These are phyloP conservation scores for Diaporthe vaccinii DNA, from an alignment of 2,329 filamentous ascomycete genomes.

Conservation along the genomic window DNA sequence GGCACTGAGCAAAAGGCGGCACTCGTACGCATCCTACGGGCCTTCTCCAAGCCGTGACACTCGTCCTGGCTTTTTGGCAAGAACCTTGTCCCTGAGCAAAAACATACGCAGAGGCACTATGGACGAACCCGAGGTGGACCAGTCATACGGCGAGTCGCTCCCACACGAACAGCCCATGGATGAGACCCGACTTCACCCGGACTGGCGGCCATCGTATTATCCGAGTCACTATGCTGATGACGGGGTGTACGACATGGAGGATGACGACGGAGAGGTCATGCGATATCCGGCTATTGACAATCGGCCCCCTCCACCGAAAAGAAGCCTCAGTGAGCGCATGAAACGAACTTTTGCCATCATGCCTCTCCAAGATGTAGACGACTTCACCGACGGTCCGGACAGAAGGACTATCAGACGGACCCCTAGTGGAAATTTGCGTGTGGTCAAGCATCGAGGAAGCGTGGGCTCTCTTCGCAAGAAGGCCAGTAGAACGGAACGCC, in stretches of 20 bases:
- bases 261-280: slow-evolving; percentile 49
- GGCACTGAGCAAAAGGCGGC: slow-evolving; percentile 65
- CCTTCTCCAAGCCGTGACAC: slow-evolving; percentile 53
- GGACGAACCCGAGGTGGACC: slow-evolving; percentile 47
- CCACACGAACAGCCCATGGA: slow-evolving; percentile 64
- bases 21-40: slow-evolving; percentile 57
- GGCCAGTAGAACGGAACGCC: slow-evolving; percentile 37
- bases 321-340: slow-evolving; percentile 66
- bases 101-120: slow-evolving; percentile 50
- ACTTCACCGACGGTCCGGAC: slow-evolving; percentile 56
- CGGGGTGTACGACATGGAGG: slow-evolving; percentile 46
- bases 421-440: slow-evolving; percentile 70
- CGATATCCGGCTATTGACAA: slow-evolving; percentile 56
- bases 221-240: slow-evolving; percentile 51
- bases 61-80: slow-evolving; percentile 59
- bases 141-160: slow-evolving; percentile 49
- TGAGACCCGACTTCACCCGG: slow-evolving; percentile 69
- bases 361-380: slow-evolving; percentile 57
- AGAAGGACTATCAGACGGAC: slow-evolving; percentile 71
- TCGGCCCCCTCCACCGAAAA: slow-evolving; percentile 58
- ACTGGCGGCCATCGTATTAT: slow-evolving; percentile 69
- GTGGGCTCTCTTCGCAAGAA: slow-evolving; percentile 54
- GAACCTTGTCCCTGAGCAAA: slow-evolving; percentile 68
- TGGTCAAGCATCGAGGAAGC: slow-evolving; percentile 68
- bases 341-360: slow-evolving; percentile 73